These are phyloP conservation scores for Ceratocystis alfenasii DNA, from an alignment of 2,329 filamentous ascomycete genomes.

Conservation along the genomic window DNA sequence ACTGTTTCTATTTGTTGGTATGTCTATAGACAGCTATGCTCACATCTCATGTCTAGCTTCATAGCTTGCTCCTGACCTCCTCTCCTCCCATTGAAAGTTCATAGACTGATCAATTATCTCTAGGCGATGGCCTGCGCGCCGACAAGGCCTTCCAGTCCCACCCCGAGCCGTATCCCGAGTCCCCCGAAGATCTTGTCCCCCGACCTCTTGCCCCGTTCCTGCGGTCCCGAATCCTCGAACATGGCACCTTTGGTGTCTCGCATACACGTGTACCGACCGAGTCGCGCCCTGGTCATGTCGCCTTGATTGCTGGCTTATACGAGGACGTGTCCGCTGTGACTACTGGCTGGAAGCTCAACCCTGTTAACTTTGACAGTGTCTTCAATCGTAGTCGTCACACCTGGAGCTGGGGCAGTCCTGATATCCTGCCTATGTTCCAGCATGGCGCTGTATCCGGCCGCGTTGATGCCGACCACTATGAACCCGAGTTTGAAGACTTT, in stretches of 20 bases:
- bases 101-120: not conserved
- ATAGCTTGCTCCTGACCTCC: not conserved
- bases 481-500: conserved; percentile 78
- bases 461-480: conserved; percentile 79
- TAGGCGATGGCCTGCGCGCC: conserved; percentile 82
- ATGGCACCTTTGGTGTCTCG: conserved; percentile 93
- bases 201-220: conserved; percentile 82
- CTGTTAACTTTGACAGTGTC: conserved; percentile 95
- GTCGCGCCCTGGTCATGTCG: conserved; percentile 90
- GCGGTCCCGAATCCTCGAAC: conserved; percentile 72
- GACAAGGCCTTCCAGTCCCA: conserved; percentile 96
- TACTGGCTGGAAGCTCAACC: conserved; percentile 97
- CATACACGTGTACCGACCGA: conserved; percentile 96
- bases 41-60: not conserved
- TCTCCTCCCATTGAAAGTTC: not conserved
- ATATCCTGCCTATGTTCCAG: conserved; percentile 96
- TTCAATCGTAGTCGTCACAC: conserved; percentile 96
- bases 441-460: conserved; percentile 77
- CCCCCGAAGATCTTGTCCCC: conserved; percentile 53
- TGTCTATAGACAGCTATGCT: conserved; percentile 12
- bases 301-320: conserved; percentile 89
- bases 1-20: conserved; percentile 86
- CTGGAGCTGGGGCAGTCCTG: conserved; percentile 98
- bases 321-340: conserved; percentile 96
- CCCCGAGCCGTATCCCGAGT: conserved; percentile 66